These are phyloP conservation scores for Rhododendron griersonianum DNA, from an alignment of 148 eudicot species.

Conservation along the genomic window DNA sequence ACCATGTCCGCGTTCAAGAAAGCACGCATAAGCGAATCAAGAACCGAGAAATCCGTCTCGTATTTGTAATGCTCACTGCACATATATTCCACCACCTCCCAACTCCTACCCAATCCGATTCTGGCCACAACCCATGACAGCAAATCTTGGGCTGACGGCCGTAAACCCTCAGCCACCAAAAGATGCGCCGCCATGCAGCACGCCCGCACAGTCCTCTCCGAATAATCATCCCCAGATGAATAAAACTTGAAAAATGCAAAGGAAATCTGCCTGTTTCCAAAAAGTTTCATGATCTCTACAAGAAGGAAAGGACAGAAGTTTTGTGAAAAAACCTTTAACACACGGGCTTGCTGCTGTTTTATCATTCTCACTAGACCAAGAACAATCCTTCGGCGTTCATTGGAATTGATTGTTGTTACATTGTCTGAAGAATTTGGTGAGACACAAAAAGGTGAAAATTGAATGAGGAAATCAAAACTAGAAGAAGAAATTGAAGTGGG, in stretches of 20 bases:
- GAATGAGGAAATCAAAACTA: slow-evolving; percentile 37
- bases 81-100: slow-evolving; percentile 53
- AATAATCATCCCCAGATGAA: slow-evolving; percentile 42
- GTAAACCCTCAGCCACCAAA: slow-evolving; percentile 30
- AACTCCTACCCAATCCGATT: slow-evolving; percentile 53
- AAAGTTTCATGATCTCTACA: slow-evolving; percentile 53
- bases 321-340: slow-evolving; percentile 41
- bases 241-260: slow-evolving; percentile 55
- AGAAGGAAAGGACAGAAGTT: slow-evolving; percentile 61
- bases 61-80: slow-evolving; percentile 42
- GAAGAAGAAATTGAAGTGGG: neutral
- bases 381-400: slow-evolving; percentile 51
- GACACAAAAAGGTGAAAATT: slow-evolving; percentile 48
- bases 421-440: slow-evolving; percentile 11
- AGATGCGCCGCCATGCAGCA: slow-evolving; percentile 62
- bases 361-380: slow-evolving; percentile 55
- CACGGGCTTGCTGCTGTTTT: slow-evolving; percentile 26
- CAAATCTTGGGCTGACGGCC: slow-evolving; percentile 68
- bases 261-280: slow-evolving; percentile 39
- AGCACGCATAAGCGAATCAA: slow-evolving; percentile 83
- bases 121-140: slow-evolving; percentile 53
- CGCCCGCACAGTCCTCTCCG: slow-evolving; percentile 28
- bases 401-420: slow-evolving; percentile 35
- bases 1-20: slow-evolving; percentile 59
- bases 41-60: slow-evolving; percentile 63